Base-by-base conservation (phyloP, 164 flowering plant genomes). In the Santalum album region DNA sequence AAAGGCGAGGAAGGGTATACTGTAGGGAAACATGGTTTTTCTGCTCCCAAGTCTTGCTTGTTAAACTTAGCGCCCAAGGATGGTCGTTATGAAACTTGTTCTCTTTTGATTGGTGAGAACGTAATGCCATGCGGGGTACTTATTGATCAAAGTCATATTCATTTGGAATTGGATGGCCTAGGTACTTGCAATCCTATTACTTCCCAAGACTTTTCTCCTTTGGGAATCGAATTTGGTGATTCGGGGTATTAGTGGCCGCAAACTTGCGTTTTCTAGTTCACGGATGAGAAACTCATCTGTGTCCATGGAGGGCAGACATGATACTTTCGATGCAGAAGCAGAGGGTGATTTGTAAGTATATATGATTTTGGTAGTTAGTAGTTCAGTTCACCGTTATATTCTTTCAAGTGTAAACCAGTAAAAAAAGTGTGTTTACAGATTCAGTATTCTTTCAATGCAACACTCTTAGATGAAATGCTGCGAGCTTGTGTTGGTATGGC, bases 51-150 rank as follows among this genome's bases (percentile, higher is more conserved):
- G 56, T 75, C 87, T 2, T 77, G 73, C 63, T 50, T 81, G 56
- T 63, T 90, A 56, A 94, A 90, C 65, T 77, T 85, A 53, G 77
- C 86, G 2, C 99, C 99, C 2, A 87, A 69, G 63, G 96, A 83
- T 25, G 97, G 99, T 48, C 14, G 63, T 1, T 94, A 90, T 42
- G 72, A 70, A 42, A 65, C 72, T n/a, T 87, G 92, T 71, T 59
- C 54, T 43, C 43, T 80, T 38, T 35, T 83, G n/a, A 48, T 69
- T 67, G 75, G 61, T 32, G 70, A 78, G 25, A 68, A 65, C 26
- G 44, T 56, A 49, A 49, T 75, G 45, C 70, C 76, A 10, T 85
- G 99, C 73, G 72, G 65, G 65, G 76, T 73, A 51, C 52, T 44
- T 25, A 76, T 94, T 55, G 96, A 86, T 65, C 20, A 74, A 17